These are phyloP conservation scores for Harrya chromipes DNA, from an alignment of 768 basidiomycete species.

Conservation along the genomic window DNA sequence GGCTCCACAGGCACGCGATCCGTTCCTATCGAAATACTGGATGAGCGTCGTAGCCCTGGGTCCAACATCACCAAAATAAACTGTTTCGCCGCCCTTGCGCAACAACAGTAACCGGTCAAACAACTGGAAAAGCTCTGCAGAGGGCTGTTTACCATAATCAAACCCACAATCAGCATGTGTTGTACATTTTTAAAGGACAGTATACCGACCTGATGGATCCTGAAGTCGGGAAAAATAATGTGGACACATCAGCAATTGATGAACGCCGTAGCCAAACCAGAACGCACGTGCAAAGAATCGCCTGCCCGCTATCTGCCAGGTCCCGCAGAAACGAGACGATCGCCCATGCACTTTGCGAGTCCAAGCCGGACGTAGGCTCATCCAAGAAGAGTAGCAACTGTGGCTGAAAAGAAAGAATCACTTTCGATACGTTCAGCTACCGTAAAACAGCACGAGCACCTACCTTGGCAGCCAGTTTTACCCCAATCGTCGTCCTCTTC, in stretches of 20 bases:
- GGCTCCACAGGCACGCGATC: constrained; percentile 55
- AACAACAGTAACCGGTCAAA: constrained; percentile 81
- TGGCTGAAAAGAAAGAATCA: constrained; percentile 48
- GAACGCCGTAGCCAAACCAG: too few species aligned
- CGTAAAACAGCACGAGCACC: background rate
- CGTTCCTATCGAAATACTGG: constrained; percentile 72
- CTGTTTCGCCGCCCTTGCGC: constrained; percentile 68
- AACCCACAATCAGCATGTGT: too few species aligned
- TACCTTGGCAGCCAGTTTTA: constrained; percentile 79
- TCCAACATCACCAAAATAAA: constrained; percentile 71
- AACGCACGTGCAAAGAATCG: constrained; percentile 83
- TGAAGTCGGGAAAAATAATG: constrained; percentile 6
- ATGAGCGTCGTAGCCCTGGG: constrained; percentile 57
- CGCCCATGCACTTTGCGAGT: constrained; percentile 85
- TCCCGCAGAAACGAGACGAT: constrained; percentile 72
- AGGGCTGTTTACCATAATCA: constrained; percentile 45
- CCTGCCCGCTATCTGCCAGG: constrained; percentile 78
- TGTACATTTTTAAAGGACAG: too few species aligned
- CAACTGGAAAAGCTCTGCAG: constrained; percentile 76
- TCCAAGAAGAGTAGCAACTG: constrained; percentile 81
- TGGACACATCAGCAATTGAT: too few species aligned
- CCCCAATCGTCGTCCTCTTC: constrained; percentile 84
- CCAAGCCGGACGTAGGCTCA: constrained; percentile 86
- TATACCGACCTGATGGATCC: constrained; percentile 39
- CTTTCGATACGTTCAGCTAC: background rate